These are phyloP conservation scores for Penicillium sp. DNA, from an alignment of 2,329 filamentous ascomycete genomes.

Conservation along the genomic window DNA sequence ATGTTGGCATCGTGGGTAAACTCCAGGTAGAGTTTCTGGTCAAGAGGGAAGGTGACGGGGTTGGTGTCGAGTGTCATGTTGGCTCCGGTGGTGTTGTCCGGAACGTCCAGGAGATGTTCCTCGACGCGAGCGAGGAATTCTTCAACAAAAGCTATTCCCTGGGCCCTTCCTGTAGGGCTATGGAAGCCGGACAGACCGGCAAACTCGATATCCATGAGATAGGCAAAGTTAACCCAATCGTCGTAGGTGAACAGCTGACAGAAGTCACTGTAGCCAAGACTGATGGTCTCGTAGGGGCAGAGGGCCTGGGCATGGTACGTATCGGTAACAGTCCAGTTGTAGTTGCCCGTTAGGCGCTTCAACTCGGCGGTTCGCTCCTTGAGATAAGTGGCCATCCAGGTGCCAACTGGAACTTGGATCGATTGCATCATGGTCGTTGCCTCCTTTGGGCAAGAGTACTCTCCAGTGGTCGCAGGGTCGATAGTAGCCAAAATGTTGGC, in stretches of 20 bases:
- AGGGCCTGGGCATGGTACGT: conserved; percentile 69
- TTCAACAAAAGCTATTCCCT: conserved; percentile 73
- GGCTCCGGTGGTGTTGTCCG: conserved; percentile 46
- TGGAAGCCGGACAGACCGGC: conserved; percentile 63
- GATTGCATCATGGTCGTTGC: conserved; percentile 37
- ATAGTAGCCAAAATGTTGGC: conserved; percentile 73
- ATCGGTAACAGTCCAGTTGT: conserved; percentile 66
- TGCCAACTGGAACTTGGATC: conserved; percentile 31
- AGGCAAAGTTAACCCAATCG: conserved; percentile 73
- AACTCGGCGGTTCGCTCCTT: conserved; percentile 64
- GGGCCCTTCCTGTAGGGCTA: conserved; percentile 66
- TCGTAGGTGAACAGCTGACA: conserved; percentile 73
- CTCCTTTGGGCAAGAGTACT: conserved; percentile 66
- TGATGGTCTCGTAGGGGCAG: conserved; percentile 78
- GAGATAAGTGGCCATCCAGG: conserved; percentile 68
- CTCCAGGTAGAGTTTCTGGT: conserved; percentile 74
- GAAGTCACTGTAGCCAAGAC: conserved; percentile 72
- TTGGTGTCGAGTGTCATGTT: conserved; percentile 51
- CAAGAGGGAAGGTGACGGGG: conserved; percentile 68
- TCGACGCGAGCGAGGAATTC: conserved; percentile 70
- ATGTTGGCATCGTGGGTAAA: conserved; percentile 79
- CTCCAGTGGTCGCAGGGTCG: conserved; percentile 66
- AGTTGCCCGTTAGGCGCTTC: conserved; percentile 54
- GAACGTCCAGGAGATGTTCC: conserved; percentile 24
- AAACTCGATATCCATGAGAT: conserved; percentile 68